A percentile compares a stretch with the other conserved stretches of the same genome.
These are phyloP conservation scores for Phytophthora sansomeana DNA, from an alignment of 352 stramenopile genomes.

Conservation along the genomic window DNA sequence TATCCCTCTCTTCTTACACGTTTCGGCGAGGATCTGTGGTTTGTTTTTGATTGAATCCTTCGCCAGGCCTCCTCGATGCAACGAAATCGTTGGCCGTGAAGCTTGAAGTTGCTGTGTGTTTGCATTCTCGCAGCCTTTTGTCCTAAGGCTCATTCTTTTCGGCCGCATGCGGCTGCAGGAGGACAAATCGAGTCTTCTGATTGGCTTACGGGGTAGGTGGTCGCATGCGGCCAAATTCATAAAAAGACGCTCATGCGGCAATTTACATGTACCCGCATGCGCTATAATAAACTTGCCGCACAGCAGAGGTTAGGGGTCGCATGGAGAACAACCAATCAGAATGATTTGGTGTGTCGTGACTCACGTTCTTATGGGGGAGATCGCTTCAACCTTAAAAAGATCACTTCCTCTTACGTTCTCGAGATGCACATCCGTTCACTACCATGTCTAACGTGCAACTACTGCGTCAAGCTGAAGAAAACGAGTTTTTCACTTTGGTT, in stretches of 20 bases:
- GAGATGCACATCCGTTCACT: no score
- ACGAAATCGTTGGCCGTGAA: slow-evolving; percentile 16
- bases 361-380: no score
- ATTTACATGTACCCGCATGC: no score
- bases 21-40: background rate
- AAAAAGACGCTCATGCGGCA: background rate
- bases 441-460: no score
- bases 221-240: background rate
- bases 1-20: background rate
- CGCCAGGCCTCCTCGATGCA: slow-evolving; percentile 4
- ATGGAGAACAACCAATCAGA: slow-evolving; percentile 1
- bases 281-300: no score
- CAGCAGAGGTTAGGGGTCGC: background rate
- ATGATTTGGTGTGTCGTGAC: no score
- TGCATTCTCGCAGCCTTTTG: no score
- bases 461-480: no score
- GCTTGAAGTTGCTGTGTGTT: slow-evolving; percentile 10
- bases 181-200: background rate
- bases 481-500: background rate
- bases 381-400: no score
- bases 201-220: background rate
- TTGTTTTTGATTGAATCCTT: background rate
- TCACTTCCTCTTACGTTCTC: no score
- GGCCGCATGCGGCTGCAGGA: background rate
- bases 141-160: no score